phyloP scores from a whole-genome alignment of 2,329 filamentous ascomycete genomes.

The Xylaria hypoxylon region DNA sequence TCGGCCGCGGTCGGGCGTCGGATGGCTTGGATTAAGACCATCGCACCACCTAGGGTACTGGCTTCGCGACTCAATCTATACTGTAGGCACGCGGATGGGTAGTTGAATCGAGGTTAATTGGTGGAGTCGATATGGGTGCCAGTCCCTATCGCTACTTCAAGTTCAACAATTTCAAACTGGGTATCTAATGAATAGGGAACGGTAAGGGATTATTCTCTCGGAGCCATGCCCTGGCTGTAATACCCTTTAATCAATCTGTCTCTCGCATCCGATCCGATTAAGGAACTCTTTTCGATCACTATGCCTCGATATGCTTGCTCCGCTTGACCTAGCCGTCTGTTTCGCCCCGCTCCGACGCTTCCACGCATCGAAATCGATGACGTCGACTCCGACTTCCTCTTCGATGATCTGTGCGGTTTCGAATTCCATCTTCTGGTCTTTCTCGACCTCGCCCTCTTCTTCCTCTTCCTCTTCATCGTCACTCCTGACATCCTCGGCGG shows the following conservation, averaged over 20 bases:
- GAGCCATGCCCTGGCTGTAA: not conserved
- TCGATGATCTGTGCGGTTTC: conserved; percentile 63
- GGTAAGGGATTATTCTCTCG: not conserved
- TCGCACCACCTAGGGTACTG: not conserved
- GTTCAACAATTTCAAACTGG: not conserved
- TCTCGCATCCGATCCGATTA: conserved; percentile 83
- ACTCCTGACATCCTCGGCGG: conserved; percentile 85
- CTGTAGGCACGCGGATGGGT: too few species aligned
- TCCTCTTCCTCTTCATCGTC: conserved; percentile 83
- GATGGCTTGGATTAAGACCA: not conserved
- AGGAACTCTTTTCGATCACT: conserved; percentile 82
- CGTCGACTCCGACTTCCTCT: conserved; percentile 80
- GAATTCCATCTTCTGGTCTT: conserved; percentile 59
- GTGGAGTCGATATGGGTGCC: not conserved
- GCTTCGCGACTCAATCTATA: too few species aligned
- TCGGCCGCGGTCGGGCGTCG: conserved; percentile 16
- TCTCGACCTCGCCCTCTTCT: conserved; percentile 68
- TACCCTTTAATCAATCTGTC: conserved; percentile 65
- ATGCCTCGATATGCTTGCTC: conserved; percentile 73
- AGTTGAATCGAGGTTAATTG: not conserved
- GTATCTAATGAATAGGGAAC: not conserved
- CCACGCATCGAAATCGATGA: conserved; percentile 72
- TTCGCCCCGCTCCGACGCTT: conserved; percentile 64
- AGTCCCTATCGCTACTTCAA: not conserved
- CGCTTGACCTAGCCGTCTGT: conserved; percentile 62